Evolutionary conservation across 768 basidiomycete species (phyloP), one percentile per base, ranked within the genome.

Genomic region (Coprinopsis sp.): DNA sequence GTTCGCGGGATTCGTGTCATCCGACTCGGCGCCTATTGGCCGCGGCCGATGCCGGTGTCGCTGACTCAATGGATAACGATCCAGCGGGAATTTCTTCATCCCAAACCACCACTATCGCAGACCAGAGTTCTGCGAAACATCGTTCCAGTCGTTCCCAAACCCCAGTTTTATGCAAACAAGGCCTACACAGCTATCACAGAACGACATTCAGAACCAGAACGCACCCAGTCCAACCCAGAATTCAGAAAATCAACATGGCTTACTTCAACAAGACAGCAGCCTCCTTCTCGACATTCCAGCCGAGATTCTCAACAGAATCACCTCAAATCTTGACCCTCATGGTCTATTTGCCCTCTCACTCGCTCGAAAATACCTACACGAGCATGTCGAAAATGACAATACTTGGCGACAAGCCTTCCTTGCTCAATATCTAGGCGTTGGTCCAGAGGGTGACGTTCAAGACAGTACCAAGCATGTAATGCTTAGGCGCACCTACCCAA

Each of bases 371-470:
- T 58, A 57, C 49, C 70, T 89, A 46, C 70, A 74, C 58, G 67
- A 73, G 51, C 87, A 89, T 73, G 67, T 89, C 72, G 75, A 75
- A 45, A 75, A 87, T 55, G 89, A 92, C 50, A 82, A 78, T 57
- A 90, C 86, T 28, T 92, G 89, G 89, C 73, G 77, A 41, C 70
- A 79, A 18, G 89, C 90, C 23, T 88, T 87, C 62, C 67, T 81
- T 51, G 76, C 70, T 43, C 82, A 83, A 59, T 81, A 80, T 58
- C 60, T 89, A 34, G 80, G 77, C 39, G 74, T 89, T 43, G 64
- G 71, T 7, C 87, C 87, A 14, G 85, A 90, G 63, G 64, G 64
- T 45, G 76, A 79, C 49, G 62, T 84, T 25, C 58, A 71, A 46
- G 62, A 73, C 50, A 64, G 65, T 33, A 67, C 62, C 49, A 66